Conservation (phyloP, 148 eudicot species). For the Diospyros kaki region DNA sequence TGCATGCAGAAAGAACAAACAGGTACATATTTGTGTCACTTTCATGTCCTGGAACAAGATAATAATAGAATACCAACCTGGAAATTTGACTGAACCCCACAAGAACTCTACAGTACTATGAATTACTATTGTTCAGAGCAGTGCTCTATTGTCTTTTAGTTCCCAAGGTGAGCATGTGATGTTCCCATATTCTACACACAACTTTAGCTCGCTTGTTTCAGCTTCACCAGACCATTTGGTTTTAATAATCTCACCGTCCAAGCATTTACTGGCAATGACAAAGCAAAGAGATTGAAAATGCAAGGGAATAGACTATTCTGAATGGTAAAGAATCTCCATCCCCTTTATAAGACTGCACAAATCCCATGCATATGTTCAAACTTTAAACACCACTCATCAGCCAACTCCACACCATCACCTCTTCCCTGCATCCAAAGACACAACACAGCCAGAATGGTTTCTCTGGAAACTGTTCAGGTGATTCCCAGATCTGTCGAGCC, state of each 20-base stretch:
- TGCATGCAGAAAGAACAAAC: too few species aligned
- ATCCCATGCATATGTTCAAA: constrained; percentile 22
- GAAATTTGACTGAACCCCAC: background rate
- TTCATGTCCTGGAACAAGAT: constrained; percentile 6
- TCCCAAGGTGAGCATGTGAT: constrained; percentile 71
- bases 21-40: background rate
- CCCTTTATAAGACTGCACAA: constrained; percentile 18
- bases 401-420: background rate
- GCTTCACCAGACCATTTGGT: constrained; percentile 44
- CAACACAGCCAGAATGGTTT: constrained; percentile 37
- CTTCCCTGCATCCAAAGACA: background rate
- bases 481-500: constrained; percentile 25
- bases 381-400: constrained; percentile 10
- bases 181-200: constrained; percentile 43
- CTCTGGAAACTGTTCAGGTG: constrained; percentile 41
- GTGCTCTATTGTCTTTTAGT: constrained; percentile 47
- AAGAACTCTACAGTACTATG: background rate
- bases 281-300: background rate
- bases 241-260: constrained; percentile 44
- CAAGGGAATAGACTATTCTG: background rate
- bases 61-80: constrained; percentile 1
- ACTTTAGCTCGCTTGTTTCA: constrained; percentile 48
- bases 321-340: background rate
- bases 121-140: background rate
- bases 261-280: constrained; percentile 13